Evolutionary conservation across 164 flowering plant species (phyloP).

Genomic region (Dillenia suffruticosa): DNA sequence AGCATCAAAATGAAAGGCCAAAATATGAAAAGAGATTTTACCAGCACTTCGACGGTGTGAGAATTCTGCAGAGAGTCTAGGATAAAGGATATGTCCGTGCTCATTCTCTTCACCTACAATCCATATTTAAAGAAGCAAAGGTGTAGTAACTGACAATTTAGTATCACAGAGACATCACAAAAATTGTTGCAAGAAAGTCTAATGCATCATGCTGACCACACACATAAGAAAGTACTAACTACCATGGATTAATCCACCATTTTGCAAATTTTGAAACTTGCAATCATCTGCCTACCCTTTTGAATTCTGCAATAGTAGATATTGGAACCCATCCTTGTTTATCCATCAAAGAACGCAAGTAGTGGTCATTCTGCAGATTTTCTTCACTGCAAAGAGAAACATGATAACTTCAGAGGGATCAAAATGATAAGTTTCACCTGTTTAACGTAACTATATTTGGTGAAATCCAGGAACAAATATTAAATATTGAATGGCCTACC

Average conservation of each 20-base stretch:
- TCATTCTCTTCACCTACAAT: slow-evolving; percentile 73
- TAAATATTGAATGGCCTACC: too few species aligned
- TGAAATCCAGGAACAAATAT: too few species aligned
- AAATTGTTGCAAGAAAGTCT: neutral
- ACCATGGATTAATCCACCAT: neutral
- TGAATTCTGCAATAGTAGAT: slow-evolving; percentile 68
- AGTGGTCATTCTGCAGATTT: slow-evolving; percentile 69
- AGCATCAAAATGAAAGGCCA: neutral
- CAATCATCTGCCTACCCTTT: slow-evolving; percentile 45
- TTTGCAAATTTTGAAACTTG: too few species aligned
- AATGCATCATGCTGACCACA: neutral
- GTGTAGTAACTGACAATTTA: neutral
- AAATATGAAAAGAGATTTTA: slow-evolving; percentile 16
- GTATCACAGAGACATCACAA: neutral
- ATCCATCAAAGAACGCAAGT: slow-evolving; percentile 75
- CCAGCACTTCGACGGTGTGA: slow-evolving; percentile 73
- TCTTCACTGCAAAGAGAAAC: slow-evolving; percentile 58
- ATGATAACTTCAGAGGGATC: neutral
- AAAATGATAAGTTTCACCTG: too few species aligned
- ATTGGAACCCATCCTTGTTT: slow-evolving; percentile 88
- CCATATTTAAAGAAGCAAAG: slow-evolving; percentile 2
- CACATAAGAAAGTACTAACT: neutral
- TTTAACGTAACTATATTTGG: too few species aligned
- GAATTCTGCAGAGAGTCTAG: slow-evolving; percentile 70
- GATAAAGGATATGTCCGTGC: slow-evolving; percentile 66